Evolutionary conservation across 768 basidiomycete genomes (phyloP).

Genomic region (Hygrocybe punicea): DNA sequence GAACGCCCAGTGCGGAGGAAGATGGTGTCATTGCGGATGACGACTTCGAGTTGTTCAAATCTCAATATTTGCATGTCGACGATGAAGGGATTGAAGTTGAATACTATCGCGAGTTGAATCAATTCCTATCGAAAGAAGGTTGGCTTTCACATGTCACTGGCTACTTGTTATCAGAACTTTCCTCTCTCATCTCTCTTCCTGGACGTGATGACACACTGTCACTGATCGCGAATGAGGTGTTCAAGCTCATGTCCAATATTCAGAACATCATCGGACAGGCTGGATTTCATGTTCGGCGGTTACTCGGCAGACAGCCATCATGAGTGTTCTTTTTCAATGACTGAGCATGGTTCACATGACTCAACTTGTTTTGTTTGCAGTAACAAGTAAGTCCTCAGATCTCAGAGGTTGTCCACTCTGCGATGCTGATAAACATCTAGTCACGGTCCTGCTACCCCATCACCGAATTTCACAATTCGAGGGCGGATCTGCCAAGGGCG

Average conservation of each 20-base stretch:
- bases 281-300: background rate
- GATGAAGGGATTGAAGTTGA: background rate
- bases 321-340: background rate
- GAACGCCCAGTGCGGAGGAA: too few species aligned
- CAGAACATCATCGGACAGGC: background rate
- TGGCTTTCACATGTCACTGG: background rate
- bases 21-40: background rate
- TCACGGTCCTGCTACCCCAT: too few species aligned
- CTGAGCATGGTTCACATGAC: too few species aligned
- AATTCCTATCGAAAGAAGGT: constrained; percentile 1
- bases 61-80: background rate
- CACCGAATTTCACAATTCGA: too few species aligned
- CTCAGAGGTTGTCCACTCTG: too few species aligned
- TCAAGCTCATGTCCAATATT: background rate
- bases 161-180: background rate
- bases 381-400: too few species aligned
- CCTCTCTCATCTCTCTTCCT: background rate
- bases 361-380: too few species aligned
- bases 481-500: too few species aligned
- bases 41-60: background rate
- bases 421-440: too few species aligned
- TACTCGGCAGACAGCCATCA: background rate
- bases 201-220: background rate
- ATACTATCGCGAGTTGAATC: background rate
- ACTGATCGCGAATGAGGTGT: background rate